phyloP scores from a whole-genome alignment of 108 stramenopile genomes.

The Cyclotella atomus region DNA sequence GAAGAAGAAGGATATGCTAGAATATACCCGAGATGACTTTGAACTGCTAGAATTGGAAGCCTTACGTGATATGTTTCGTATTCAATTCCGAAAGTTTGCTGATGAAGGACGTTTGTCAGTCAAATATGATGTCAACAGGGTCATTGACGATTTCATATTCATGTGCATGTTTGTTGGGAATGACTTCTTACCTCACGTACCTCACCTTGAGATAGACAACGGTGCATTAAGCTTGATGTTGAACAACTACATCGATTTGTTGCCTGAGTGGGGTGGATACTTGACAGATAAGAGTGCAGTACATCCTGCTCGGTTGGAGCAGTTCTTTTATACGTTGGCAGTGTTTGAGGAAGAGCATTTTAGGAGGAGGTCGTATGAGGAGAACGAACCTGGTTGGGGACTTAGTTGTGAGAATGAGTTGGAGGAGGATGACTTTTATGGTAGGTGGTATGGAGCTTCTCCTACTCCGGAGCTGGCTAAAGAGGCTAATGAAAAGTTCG shows the following conservation, averaged over 20 bases:
- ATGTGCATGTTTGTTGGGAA: slow-evolving; percentile 99
- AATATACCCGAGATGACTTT: slow-evolving; percentile 93
- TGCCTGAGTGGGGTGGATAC: slow-evolving; percentile 92
- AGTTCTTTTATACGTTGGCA: slow-evolving; percentile 90
- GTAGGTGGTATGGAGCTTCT: slow-evolving; percentile 67
- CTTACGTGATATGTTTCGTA: slow-evolving; percentile 88
- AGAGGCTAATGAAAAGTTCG: slow-evolving; percentile 68
- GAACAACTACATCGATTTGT: slow-evolving; percentile 86
- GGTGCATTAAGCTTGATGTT: slow-evolving; percentile 95
- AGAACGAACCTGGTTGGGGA: slow-evolving; percentile 90
- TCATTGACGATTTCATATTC: slow-evolving; percentile 98
- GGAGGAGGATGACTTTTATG: slow-evolving; percentile 80
- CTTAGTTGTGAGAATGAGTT: slow-evolving; percentile 73
- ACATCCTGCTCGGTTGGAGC: slow-evolving; percentile 90
- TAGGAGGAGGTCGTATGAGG: slow-evolving; percentile 85
- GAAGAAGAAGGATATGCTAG: slow-evolving; percentile 94
- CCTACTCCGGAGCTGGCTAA: slow-evolving; percentile 66
- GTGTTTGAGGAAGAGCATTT: slow-evolving; percentile 94
- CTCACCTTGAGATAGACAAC: slow-evolving; percentile 94
- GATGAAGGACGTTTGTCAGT: slow-evolving; percentile 53
- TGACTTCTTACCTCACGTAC: slow-evolving; percentile 96
- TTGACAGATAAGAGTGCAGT: slow-evolving; percentile 90
- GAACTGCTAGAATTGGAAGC: slow-evolving; percentile 88
- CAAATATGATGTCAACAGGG: slow-evolving; percentile 80
- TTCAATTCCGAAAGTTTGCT: slow-evolving; percentile 89